Conservation (phyloP, 1,284 basidiomycete species). For the Trametes polyzona region DNA sequence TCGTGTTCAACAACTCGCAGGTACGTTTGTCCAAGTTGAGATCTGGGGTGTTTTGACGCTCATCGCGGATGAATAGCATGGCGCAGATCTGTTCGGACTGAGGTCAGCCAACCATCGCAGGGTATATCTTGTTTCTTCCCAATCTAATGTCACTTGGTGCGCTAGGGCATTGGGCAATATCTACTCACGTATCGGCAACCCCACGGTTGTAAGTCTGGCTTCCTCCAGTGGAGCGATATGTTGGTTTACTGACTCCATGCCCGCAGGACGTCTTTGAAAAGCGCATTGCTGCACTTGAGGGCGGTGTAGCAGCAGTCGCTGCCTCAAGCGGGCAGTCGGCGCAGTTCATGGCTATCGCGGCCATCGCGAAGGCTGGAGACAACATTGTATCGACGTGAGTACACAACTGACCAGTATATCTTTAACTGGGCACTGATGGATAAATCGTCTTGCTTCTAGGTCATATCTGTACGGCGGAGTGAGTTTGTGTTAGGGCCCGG, state of each 20-base stretch:
- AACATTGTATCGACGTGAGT: conserved; percentile 79
- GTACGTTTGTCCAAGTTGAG: conserved; percentile 36
- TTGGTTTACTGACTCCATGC: not conserved
- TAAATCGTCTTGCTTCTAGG: conserved; percentile 32
- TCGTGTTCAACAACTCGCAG: conserved; percentile 80
- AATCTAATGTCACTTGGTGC: not conserved
- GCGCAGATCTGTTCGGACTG: conserved; percentile 81
- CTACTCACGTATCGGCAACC: conserved; percentile 83
- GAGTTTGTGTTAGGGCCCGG: conserved; percentile 26
- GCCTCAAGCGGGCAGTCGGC: conserved; percentile 82
- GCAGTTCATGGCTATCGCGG: conserved; percentile 77
- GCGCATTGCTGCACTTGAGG: conserved; percentile 83
- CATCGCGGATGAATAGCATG: conserved; percentile 56
- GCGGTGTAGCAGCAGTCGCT: conserved; percentile 81
- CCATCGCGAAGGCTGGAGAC: conserved; percentile 73
- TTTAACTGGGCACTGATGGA: not conserved
- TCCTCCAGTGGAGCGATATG: not conserved
- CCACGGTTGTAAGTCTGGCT: conserved; percentile 66
- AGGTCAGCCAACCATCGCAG: conserved; percentile 41
- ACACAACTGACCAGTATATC: too few species aligned
- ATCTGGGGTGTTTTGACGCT: not conserved
- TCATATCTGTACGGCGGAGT: conserved; percentile 73
- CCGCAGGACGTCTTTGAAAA: conserved; percentile 83
- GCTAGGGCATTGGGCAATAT: conserved; percentile 70
- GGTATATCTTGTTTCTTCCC: not conserved